These are phyloP conservation scores for Microcyclosporella mali DNA, from an alignment of 2,329 filamentous ascomycete species.

Conservation along the genomic window DNA sequence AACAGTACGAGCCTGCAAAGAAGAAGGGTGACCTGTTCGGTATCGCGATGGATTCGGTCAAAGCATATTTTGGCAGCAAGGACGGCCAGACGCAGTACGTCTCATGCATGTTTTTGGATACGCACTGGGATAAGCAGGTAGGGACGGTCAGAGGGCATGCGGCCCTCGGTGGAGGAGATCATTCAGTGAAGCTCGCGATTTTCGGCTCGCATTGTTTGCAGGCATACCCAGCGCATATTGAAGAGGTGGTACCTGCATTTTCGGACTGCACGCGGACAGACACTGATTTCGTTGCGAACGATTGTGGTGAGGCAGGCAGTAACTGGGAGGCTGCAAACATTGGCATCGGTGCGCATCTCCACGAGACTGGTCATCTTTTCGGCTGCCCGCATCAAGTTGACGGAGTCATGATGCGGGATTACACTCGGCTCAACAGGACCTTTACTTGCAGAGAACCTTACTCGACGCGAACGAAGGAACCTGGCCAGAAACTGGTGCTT, in stretches of 20 bases:
- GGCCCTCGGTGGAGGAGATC: slow-evolving; percentile 68
- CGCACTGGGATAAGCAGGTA: slow-evolving; percentile 72
- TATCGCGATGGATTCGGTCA: slow-evolving; percentile 72
- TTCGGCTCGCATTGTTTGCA: slow-evolving; percentile 91
- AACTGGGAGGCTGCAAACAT: slow-evolving; percentile 95
- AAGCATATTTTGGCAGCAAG: slow-evolving; percentile 65
- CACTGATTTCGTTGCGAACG: slow-evolving; percentile 71
- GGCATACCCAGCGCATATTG: slow-evolving; percentile 80
- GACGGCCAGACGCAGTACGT: slow-evolving; percentile 83
- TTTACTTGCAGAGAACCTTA: slow-evolving; percentile 78
- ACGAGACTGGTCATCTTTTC: slow-evolving; percentile 84
- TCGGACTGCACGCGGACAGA: slow-evolving; percentile 87
- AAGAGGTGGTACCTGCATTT: slow-evolving; percentile 85
- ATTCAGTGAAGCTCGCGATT: slow-evolving; percentile 74
- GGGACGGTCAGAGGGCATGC: slow-evolving; percentile 74
- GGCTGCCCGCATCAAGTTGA: slow-evolving; percentile 84
- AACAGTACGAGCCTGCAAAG: slow-evolving; percentile 65
- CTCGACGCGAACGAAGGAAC: slow-evolving; percentile 78
- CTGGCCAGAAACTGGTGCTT: slow-evolving; percentile 65
- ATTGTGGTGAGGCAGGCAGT: slow-evolving; percentile 78
- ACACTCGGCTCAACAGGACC: slow-evolving; percentile 73
- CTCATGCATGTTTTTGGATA: slow-evolving; percentile 77
- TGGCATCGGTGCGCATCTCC: slow-evolving; percentile 86
- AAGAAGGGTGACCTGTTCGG: slow-evolving; percentile 68
- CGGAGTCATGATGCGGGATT: slow-evolving; percentile 90